Conservation (phyloP, 2,329 filamentous ascomycete species). For the Delphinella strobiligena region DNA sequence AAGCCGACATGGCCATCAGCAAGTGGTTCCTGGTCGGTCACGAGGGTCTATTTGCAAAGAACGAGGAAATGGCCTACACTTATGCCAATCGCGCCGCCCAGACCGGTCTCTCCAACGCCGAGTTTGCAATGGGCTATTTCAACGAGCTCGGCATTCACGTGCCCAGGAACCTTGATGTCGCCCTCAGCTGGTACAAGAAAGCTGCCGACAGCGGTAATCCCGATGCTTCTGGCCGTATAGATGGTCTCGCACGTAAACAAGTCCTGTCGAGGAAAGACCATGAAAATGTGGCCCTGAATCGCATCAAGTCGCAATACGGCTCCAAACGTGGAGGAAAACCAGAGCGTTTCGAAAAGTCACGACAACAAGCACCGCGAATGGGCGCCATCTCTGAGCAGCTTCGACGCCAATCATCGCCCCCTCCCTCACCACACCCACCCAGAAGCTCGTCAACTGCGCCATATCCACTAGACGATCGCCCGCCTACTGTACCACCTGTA, state of each 20-base stretch:
- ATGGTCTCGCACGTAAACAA: conserved; percentile 71
- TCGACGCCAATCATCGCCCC: conserved; percentile 10
- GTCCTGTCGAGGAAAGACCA: conserved; percentile 76
- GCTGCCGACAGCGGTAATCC: conserved; percentile 85
- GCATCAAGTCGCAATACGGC: conserved; percentile 55
- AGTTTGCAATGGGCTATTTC: conserved; percentile 97
- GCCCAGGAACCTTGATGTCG: conserved; percentile 68
- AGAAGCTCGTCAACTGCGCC: conserved; percentile 12
- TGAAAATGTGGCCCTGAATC: conserved; percentile 76
- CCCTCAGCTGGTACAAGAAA: conserved; percentile 78
- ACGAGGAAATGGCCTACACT: conserved; percentile 82
- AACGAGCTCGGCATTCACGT: conserved; percentile 92
- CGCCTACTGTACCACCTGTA: conserved; percentile 38
- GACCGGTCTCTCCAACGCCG: conserved; percentile 72
- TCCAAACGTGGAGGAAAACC: conserved; percentile 38
- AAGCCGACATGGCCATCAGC: conserved; percentile 91
- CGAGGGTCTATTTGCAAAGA: conserved; percentile 85
- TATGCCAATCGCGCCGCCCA: conserved; percentile 81
- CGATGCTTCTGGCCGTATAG: conserved; percentile 70
- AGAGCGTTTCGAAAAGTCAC: conserved; percentile 25
- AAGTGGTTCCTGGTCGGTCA: conserved; percentile 98
- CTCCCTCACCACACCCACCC: conserved; percentile 29
- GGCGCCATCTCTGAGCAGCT: conserved; percentile 25
- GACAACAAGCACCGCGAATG: conserved; percentile 23
- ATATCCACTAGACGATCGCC: conserved; percentile 28